Conservation (phyloP, 2,329 filamentous ascomycete species). For the Aschersonia sp. region DNA sequence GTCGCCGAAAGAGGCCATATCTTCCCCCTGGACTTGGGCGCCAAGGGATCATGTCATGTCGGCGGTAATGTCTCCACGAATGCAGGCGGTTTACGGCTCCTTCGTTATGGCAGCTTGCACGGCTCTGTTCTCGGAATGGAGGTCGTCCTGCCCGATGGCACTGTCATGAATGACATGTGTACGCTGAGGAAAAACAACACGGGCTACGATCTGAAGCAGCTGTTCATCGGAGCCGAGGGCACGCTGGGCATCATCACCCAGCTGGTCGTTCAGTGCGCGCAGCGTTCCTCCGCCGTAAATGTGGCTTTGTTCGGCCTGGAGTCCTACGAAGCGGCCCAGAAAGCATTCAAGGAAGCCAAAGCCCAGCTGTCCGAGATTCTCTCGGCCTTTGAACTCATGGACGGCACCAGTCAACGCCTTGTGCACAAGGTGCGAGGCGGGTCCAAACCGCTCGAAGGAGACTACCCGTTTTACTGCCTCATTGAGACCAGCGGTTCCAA, state of each 20-base stretch:
- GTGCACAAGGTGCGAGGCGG: constrained; percentile 63
- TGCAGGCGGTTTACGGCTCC: constrained; percentile 75
- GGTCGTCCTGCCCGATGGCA: constrained; percentile 86
- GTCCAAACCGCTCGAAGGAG: constrained; percentile 68
- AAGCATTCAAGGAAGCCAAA: constrained; percentile 81
- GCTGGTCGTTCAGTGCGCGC: constrained; percentile 78
- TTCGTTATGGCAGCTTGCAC: constrained; percentile 89
- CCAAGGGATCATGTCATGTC: constrained; percentile 93
- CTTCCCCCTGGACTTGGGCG: constrained; percentile 93
- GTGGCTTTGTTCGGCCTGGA: constrained; percentile 89
- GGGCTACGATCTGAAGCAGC: constrained; percentile 90
- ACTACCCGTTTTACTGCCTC: constrained; percentile 89
- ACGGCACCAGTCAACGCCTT: constrained; percentile 64
- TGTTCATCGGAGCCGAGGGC: constrained; percentile 91
- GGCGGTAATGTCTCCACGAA: constrained; percentile 95
- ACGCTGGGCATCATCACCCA: constrained; percentile 91
- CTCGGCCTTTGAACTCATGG: constrained; percentile 97
- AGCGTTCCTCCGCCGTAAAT: constrained; percentile 75
- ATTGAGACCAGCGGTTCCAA: constrained; percentile 95
- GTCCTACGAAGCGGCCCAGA: constrained; percentile 78
- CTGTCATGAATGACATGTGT: constrained; percentile 76
- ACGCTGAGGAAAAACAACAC: constrained; percentile 97
- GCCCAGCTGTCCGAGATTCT: constrained; percentile 84
- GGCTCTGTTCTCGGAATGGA: constrained; percentile 87
- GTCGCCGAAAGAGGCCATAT: constrained; percentile 73